These are phyloP conservation scores for Suillus decipiens DNA, from an alignment of 768 basidiomycete genomes.

Conservation along the genomic window DNA sequence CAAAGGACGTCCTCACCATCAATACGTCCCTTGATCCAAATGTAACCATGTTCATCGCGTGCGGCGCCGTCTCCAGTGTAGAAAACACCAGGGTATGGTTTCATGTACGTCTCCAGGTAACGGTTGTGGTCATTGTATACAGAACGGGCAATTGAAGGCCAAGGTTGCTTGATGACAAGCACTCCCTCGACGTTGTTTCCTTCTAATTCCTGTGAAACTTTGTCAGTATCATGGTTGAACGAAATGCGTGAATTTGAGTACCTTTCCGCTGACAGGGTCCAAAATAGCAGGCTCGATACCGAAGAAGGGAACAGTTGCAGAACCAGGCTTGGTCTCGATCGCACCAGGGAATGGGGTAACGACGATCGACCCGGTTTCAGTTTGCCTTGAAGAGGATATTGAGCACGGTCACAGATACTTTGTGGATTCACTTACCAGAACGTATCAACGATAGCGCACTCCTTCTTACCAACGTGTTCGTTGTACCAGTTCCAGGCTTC, in stretches of 20 bases:
- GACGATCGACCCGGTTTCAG: conserved; percentile 95
- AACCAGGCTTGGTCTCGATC: conserved; percentile 93
- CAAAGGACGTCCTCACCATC: conserved; percentile 61
- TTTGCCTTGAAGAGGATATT: conserved; percentile 62
- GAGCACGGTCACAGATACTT: neutral
- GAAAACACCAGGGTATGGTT: conserved; percentile 87
- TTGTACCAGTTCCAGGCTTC: conserved; percentile 99
- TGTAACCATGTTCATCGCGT: conserved; percentile 93
- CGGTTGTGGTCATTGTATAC: conserved; percentile 92
- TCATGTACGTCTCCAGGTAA: conserved; percentile 78
- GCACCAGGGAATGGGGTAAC: conserved; percentile 96
- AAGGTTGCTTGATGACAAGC: conserved; percentile 80
- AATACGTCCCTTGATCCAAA: conserved; percentile 98
- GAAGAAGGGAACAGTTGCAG: conserved; percentile 98
- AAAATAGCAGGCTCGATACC: conserved; percentile 89
- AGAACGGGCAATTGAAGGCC: conserved; percentile 95
- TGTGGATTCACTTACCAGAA: conserved; percentile 58
- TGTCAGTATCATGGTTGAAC: conserved; percentile 7
- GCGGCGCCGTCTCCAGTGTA: conserved; percentile 98
- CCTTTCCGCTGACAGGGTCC: conserved; percentile 78
- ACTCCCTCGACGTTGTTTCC: conserved; percentile 92
- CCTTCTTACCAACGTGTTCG: conserved; percentile 83
- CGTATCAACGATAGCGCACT: conserved; percentile 94
- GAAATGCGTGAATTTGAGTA: conserved; percentile 20
- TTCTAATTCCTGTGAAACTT: conserved; percentile 49